Evolutionary conservation across 345 rosid species (phyloP).

Genomic region (Eucalyptus erythrocorys): DNA sequence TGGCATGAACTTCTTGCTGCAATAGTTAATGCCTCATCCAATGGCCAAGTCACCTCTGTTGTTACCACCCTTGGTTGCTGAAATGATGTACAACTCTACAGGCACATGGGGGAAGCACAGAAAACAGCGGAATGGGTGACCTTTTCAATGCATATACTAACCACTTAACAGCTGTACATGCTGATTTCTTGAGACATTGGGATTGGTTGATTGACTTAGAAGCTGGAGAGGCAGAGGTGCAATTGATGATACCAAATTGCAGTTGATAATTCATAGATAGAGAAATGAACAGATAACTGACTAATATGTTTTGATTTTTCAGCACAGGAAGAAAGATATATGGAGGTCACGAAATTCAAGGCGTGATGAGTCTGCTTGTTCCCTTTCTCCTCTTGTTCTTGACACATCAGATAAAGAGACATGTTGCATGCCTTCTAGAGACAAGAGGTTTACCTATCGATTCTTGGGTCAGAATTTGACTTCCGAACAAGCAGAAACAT

Average conservation of each 20-base stretch:
- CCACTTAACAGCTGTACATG: conserved; percentile 62
- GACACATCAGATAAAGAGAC: conserved; percentile 36
- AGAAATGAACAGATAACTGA: not conserved
- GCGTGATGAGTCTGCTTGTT: conserved; percentile 22
- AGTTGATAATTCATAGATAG: not conserved
- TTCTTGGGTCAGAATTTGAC: conserved; percentile 45
- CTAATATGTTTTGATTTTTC: conserved; percentile 3
- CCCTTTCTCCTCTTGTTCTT: conserved; percentile 72
- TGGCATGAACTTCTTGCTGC: not conserved
- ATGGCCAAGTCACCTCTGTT: not conserved
- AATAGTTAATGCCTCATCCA: not conserved
- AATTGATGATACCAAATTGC: not conserved
- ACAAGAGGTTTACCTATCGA: conserved; percentile 52
- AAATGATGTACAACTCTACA: conserved; percentile 12
- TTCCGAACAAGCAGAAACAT: conserved; percentile 7
- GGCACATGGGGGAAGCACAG: conserved; percentile 82
- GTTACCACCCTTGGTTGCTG: not conserved
- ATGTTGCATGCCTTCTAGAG: conserved; percentile 30
- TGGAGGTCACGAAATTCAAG: conserved; percentile 36
- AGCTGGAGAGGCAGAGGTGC: conserved; percentile 83
- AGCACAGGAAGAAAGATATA: conserved; percentile 52
- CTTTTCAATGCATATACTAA: conserved; percentile 53
- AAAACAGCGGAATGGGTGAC: conserved; percentile 77
- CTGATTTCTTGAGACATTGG: conserved; percentile 64
- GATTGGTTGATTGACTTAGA: conserved; percentile 78